Evolutionary conservation across 2,329 filamentous ascomycete genomes (phyloP).

Genomic region (Scedosporium minutisporum): DNA sequence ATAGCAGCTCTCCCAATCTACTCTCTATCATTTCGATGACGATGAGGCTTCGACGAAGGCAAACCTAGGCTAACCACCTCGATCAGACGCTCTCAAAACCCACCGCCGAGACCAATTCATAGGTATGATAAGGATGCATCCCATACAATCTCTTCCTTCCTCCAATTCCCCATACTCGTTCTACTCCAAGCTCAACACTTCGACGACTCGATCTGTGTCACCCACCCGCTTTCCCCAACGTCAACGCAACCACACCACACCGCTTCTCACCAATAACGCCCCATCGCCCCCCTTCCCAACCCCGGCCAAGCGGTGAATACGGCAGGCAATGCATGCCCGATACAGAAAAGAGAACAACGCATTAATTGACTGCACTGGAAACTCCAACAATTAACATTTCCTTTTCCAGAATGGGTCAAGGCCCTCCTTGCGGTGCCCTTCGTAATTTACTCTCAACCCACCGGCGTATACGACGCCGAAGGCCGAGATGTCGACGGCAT

Average conservation of each 20-base stretch:
- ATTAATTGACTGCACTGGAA: no score
- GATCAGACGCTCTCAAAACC: conserved; percentile 58
- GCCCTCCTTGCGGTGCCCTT: conserved; percentile 89
- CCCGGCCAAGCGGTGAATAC: no score
- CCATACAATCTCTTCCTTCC: conserved; percentile 1
- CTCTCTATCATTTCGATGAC: not conserved
- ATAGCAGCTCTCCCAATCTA: not conserved
- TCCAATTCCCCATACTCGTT: not conserved
- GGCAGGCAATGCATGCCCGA: no score
- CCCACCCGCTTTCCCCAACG: not conserved
- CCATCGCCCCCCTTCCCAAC: no score
- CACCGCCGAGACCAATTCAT: conserved; percentile 87
- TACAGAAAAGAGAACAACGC: no score
- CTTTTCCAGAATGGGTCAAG: conserved; percentile 85
- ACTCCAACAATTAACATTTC: conserved; percentile 1
- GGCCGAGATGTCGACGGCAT: conserved; percentile 58
- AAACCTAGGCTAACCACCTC: not conserved
- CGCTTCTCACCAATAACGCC: not conserved
- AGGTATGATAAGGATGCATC: conserved; percentile 32
- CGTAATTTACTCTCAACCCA: conserved; percentile 90
- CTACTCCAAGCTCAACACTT: not conserved
- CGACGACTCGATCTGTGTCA: not conserved
- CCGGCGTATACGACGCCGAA: conserved; percentile 67
- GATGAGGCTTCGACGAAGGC: not conserved
- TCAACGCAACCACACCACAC: not conserved